Conservation (phyloP, 768 basidiomycete species). For the Psilocybe azurescens region DNA sequence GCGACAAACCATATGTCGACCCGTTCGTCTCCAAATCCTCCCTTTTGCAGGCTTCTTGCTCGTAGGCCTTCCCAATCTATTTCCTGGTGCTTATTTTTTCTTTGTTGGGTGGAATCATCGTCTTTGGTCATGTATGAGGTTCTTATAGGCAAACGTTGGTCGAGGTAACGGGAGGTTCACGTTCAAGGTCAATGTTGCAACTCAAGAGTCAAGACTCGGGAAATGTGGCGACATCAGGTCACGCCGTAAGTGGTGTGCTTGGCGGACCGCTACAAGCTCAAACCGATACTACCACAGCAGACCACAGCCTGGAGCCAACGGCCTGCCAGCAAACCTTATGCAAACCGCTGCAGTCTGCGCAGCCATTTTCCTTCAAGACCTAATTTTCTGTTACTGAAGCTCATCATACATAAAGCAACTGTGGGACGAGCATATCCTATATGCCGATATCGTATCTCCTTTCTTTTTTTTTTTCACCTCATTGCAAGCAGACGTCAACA, state of each 20-base stretch:
- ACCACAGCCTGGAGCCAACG: too few relatives aligned
- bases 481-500: background rate
- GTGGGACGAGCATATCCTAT: too few relatives aligned
- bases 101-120: background rate
- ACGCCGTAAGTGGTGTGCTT: background rate
- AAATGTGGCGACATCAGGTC: background rate
- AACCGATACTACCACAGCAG: too few relatives aligned
- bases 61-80: slow-evolving; percentile 54
- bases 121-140: slow-evolving; percentile 3
- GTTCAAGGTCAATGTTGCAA: background rate
- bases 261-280: too few relatives aligned
- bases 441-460: too few relatives aligned
- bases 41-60: slow-evolving; percentile 52
- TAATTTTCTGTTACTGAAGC: too few relatives aligned
- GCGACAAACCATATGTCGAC: slow-evolving; percentile 57
- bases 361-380: too few relatives aligned
- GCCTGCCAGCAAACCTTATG: too few relatives aligned
- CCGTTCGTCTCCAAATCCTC: slow-evolving; percentile 69
- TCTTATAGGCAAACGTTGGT: background rate
- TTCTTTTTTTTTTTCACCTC: background rate
- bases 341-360: too few relatives aligned
- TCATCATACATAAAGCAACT: too few relatives aligned
- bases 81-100: background rate
- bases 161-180: background rate
- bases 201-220: too few relatives aligned